Evolutionary conservation across 2,329 filamentous ascomycete genomes (phyloP).

Genomic region (Colletotrichum endophyticum): DNA sequence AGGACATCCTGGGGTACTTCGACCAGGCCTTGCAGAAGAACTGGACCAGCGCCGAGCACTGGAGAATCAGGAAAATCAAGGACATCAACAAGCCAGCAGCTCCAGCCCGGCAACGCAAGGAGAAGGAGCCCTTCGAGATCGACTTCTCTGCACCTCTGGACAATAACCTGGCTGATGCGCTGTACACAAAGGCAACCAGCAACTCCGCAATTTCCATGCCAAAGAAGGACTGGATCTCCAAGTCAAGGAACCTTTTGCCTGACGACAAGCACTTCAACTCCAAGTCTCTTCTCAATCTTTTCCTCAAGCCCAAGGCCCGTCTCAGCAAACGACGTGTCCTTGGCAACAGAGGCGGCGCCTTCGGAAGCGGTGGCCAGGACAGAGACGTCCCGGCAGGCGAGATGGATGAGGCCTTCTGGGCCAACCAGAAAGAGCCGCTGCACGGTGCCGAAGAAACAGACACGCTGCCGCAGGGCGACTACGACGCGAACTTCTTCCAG

Average conservation of each 20-base stretch:
- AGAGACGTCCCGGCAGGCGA: slow-evolving; percentile 71
- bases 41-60: slow-evolving; percentile 98
- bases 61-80: slow-evolving; percentile 95
- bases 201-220: slow-evolving; percentile 84
- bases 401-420: slow-evolving; percentile 97
- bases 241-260: slow-evolving; percentile 88
- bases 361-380: slow-evolving; percentile 46
- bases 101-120: slow-evolving; percentile 74
- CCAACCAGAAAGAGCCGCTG: slow-evolving; percentile 66
- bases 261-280: slow-evolving; percentile 99
- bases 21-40: slow-evolving; percentile 96
- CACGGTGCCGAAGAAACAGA: slow-evolving; percentile 55
- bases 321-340: slow-evolving; percentile 71
- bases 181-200: slow-evolving; percentile 82
- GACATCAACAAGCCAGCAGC: slow-evolving; percentile 69
- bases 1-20: slow-evolving; percentile 97
- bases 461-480: slow-evolving; percentile 72
- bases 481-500: slow-evolving; percentile 97
- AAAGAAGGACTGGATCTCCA: slow-evolving; percentile 95
- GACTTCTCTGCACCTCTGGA: slow-evolving; percentile 83
- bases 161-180: slow-evolving; percentile 70
- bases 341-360: slow-evolving; percentile 44
- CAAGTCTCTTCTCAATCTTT: slow-evolving; percentile 84
- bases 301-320: slow-evolving; percentile 91
- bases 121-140: slow-evolving; percentile 96